Evolutionary conservation across 2,329 filamentous ascomycete genomes (phyloP).

Genomic region (Phyllosticta capitalensis): DNA sequence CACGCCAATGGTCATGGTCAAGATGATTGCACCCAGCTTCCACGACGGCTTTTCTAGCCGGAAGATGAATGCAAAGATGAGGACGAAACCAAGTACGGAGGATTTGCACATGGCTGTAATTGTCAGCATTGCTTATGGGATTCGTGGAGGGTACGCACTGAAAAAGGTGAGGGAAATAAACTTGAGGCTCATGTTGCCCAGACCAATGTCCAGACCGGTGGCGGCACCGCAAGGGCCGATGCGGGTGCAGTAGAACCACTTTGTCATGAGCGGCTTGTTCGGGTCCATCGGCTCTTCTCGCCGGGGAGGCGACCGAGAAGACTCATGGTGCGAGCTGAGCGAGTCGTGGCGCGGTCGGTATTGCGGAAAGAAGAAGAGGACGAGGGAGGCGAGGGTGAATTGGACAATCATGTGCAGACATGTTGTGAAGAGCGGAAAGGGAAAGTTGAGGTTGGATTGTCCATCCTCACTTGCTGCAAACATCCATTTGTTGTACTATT

Average conservation of each 20-base stretch:
- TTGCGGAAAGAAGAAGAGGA: slow-evolving; percentile 74
- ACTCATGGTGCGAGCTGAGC: slow-evolving; percentile 21
- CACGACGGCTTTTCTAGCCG: slow-evolving; percentile 79
- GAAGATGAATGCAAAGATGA: slow-evolving; percentile 91
- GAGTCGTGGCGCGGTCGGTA: slow-evolving; percentile 57
- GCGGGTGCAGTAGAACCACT: slow-evolving; percentile 82
- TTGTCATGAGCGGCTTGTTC: slow-evolving; percentile 63
- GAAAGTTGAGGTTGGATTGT: slow-evolving; percentile 64
- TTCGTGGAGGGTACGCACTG: slow-evolving; percentile 36
- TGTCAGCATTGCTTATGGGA: slow-evolving; percentile 15
- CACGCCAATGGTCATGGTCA: slow-evolving; percentile 84
- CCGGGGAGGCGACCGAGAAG: slow-evolving; percentile 14
- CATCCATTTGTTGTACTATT: slow-evolving; percentile 99
- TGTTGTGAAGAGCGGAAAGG: slow-evolving; percentile 91
- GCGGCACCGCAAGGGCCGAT: slow-evolving; percentile 87
- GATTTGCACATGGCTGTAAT: slow-evolving; percentile 84
- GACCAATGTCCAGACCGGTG: slow-evolving; percentile 88
- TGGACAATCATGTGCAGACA: slow-evolving; percentile 94
- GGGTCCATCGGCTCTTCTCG: slow-evolving; percentile 24
- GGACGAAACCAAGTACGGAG: slow-evolving; percentile 86
- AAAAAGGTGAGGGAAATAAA: slow-evolving; percentile 97
- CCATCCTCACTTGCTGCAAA: slow-evolving; percentile 53
- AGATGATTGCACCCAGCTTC: slow-evolving; percentile 78
- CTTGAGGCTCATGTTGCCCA: slow-evolving; percentile 91
- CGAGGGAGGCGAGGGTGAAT: slow-evolving; percentile 65